Percentiles rank a stretch among this genome's conserved stretches.
phyloP scores from a whole-genome alignment of 345 rosid genomes.

The Fremontodendron californicum region DNA sequence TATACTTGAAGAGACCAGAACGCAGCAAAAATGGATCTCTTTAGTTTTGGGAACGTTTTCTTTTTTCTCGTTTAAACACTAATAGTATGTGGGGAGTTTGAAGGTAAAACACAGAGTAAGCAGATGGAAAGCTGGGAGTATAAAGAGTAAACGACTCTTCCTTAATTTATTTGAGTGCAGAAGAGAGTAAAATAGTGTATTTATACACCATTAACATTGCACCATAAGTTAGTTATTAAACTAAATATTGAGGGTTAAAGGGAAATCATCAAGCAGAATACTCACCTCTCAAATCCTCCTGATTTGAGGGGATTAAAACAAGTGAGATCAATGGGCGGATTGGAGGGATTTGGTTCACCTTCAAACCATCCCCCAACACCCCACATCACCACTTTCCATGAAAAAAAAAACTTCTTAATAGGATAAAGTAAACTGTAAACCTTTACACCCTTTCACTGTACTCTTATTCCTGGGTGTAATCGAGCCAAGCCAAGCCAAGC shows the following conservation, averaged over 20 bases:
- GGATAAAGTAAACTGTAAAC: constrained; percentile 3
- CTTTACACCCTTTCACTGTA: neutral
- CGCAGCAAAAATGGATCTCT: neutral
- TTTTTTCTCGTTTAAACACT: neutral
- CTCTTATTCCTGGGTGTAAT: too few species aligned
- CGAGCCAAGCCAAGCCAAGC: too few species aligned
- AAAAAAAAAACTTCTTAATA: neutral
- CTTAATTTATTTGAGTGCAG: neutral
- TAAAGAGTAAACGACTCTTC: neutral
- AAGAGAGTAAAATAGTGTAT: neutral
- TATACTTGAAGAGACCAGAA: neutral
- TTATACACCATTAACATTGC: neutral
- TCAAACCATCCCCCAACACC: neutral
- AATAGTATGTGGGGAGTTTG: neutral
- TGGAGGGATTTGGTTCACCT: neutral
- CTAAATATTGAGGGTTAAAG: neutral
- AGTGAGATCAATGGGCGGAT: neutral
- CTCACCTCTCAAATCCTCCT: neutral
- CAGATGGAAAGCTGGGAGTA: neutral
- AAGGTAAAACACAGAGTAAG: neutral
- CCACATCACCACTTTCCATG: neutral
- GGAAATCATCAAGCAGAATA: neutral
- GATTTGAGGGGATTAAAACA: neutral
- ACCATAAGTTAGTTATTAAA: neutral
- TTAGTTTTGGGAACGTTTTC: neutral